Evolutionary conservation across 116 monocot species (phyloP), one percentile per base, ranked within the genome.

Genomic region (Papilionanthe hybrid): DNA sequence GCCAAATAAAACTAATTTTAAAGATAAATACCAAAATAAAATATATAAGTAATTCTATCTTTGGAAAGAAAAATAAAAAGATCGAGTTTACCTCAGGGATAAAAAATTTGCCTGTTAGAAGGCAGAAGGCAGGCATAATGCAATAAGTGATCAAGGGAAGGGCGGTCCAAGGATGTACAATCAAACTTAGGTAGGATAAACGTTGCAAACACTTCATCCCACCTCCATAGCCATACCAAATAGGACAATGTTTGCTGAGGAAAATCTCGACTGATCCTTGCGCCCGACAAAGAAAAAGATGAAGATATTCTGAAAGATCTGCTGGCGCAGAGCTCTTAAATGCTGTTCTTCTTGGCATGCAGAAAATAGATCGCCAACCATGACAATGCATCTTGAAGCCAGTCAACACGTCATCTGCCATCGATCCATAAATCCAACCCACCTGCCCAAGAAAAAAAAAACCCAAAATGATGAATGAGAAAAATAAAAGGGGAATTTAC

Each of bases 141-240:
- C 92, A 92, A 15, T 92, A 92, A 5, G 78, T 78, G 80, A 87
- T 68, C 71, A 92, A 79, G 1, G 89, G 89, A 84, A 92, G 72
- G 2, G 92, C 83, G 42, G 87, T 92, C 89, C 83, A 86, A 29
- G 92, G 89, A 86, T 89, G 86, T 29, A 92, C 68, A 9, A 83
- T 82, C 9, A 89, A 83, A 48, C 89, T 92, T n/a, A 92, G 87
- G 75, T 92, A 92, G 11, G 87, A 87, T 49, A 92, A 77, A 9
- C 92, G 72, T 56, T 92, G 83, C 74, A 92, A 72, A 58, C 79
- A 80, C 55, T 92, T 92, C 49, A 92, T 80, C 5, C 92, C 89
- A 45, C 87, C 85, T 78, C 89, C 58, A 57, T 89, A 92, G 2
- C 89, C 89, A 82, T 92, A 92, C 92, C 92, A 92, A 22, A 92